Conservation (phyloP, 305 asterid genomes). For the Lippia alba region DNA sequence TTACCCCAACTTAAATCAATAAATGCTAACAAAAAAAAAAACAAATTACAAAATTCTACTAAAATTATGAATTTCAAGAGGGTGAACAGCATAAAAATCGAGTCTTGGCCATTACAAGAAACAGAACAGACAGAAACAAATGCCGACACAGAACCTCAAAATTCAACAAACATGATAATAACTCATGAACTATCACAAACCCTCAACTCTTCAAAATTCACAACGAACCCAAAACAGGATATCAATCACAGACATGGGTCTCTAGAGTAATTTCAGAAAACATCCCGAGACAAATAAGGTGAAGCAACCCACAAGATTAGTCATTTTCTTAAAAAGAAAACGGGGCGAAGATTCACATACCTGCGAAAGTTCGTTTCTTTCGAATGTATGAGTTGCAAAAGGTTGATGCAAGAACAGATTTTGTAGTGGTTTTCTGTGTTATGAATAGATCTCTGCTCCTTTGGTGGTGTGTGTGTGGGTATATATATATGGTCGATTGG, state of each 20-base stretch:
- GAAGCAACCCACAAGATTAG: neutral
- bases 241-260: slow-evolving; percentile 8
- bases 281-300: neutral
- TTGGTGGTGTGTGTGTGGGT: neutral
- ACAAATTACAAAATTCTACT: neutral
- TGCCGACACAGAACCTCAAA: neutral
- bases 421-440: neutral
- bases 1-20: neutral
- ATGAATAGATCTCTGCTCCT: slow-evolving; percentile 27
- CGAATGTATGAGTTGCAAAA: slow-evolving; percentile 11
- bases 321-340: neutral
- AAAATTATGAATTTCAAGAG: slow-evolving; percentile 1
- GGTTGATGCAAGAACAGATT: slow-evolving; percentile 6
- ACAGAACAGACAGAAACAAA: slow-evolving; percentile 22
- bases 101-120: slow-evolving; percentile 23
- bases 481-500: neutral
- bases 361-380: slow-evolving; percentile 22
- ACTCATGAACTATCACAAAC: neutral
- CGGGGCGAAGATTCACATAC: slow-evolving; percentile 16
- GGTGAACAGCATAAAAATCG: neutral
- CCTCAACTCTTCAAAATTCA: neutral
- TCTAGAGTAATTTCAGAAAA: slow-evolving; percentile 12
- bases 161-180: slow-evolving; percentile 13
- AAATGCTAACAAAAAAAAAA: slow-evolving; percentile 15
- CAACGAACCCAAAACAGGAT: neutral